A percentile compares a stretch with the other conserved stretches of the same genome.
Evolutionary conservation across 2,329 filamentous ascomycete species (phyloP).

Genomic region (Teratosphaeria nubilosa): DNA sequence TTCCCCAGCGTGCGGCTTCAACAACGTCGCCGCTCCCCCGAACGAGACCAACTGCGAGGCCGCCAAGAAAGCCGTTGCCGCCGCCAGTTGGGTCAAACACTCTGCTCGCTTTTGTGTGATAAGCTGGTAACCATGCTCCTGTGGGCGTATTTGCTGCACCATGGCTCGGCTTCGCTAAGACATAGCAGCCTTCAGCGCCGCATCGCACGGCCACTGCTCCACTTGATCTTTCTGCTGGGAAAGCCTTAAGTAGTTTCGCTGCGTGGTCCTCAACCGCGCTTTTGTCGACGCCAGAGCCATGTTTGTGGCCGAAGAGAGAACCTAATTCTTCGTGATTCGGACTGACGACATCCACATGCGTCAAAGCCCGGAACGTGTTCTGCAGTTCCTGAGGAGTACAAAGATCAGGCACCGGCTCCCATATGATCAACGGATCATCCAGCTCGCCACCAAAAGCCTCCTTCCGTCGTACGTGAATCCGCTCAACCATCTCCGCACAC

Average conservation of each 20-base stretch:
- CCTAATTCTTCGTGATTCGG: conserved; percentile 89
- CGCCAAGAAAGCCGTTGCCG: conserved; percentile 77
- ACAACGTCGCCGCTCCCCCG: conserved; percentile 47
- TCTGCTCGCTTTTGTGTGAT: conserved; percentile 44
- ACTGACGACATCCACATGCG: conserved; percentile 50
- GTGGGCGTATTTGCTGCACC: background rate
- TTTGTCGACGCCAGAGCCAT: conserved; percentile 22
- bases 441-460: conserved; percentile 10
- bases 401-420: conserved; percentile 89
- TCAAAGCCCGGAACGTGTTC: conserved; percentile 43
- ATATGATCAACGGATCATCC: conserved; percentile 60
- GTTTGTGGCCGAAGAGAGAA: conserved; percentile 57
- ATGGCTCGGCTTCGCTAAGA: conserved; percentile 13
- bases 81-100: conserved; percentile 92
- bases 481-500: conserved; percentile 63
- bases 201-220: conserved; percentile 57
- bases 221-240: conserved; percentile 7
- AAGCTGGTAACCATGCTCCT: conserved; percentile 62
- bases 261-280: conserved; percentile 31
- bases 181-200: conserved; percentile 60
- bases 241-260: conserved; percentile 20
- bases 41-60: conserved; percentile 46
- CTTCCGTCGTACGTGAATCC: conserved; percentile 51
- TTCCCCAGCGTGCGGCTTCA: conserved; percentile 68
- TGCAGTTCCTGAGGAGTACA: conserved; percentile 58